Conservation (phyloP, 441 rosid genomes). For the Populus hybrid region DNA sequence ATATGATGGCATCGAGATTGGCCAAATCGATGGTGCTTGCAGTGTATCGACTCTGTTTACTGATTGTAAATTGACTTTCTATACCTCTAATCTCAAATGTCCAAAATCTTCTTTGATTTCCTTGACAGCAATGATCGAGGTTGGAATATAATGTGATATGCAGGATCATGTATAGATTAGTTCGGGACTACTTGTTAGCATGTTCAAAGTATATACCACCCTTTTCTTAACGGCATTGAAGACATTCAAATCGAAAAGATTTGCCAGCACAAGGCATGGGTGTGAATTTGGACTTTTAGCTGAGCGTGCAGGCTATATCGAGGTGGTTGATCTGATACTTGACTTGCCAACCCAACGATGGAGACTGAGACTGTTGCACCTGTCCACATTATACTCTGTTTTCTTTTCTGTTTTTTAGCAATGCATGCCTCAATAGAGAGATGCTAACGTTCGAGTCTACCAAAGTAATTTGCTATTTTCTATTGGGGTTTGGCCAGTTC, state of each 20-base stretch:
- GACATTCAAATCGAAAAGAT: not conserved
- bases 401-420: not conserved
- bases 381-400: not conserved
- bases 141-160: not conserved
- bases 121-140: not conserved
- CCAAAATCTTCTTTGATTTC: not conserved
- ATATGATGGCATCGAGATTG: not conserved
- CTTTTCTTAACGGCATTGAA: not conserved
- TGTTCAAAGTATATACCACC: not conserved
- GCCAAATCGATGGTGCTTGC: not conserved
- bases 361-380: not conserved
- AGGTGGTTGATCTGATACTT: slow-evolving; percentile 6
- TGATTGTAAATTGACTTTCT: not conserved
- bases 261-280: not conserved
- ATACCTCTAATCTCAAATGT: not conserved
- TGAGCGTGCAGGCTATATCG: not conserved
- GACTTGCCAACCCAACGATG: not conserved
- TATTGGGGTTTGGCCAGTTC: too few species aligned
- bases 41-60: not conserved
- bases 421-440: not conserved
- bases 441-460: not conserved
- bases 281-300: not conserved
- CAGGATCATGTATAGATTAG: not conserved
- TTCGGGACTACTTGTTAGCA: not conserved
- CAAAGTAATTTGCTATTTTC: too few species aligned